phyloP scores from a whole-genome alignment of 176 grass and related monocot species.

The Leersia perrieri region DNA sequence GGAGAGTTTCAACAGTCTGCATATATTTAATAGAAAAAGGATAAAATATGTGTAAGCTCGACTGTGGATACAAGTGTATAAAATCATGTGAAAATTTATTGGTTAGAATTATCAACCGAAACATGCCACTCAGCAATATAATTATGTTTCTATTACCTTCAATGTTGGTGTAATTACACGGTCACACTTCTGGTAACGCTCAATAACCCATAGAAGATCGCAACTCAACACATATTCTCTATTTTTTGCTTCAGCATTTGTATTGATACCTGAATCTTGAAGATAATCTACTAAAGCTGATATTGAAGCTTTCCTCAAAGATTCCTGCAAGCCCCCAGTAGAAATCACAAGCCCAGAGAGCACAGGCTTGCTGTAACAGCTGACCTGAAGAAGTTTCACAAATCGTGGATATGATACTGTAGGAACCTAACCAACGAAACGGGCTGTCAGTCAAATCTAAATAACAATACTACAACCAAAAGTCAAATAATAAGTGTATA shows the following conservation, averaged over 20 bases:
- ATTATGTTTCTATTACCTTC: constrained; percentile 51
- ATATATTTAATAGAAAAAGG: constrained; percentile 24
- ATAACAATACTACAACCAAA: neutral
- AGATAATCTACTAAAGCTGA: constrained; percentile 80
- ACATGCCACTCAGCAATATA: constrained; percentile 5
- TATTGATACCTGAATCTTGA: constrained; percentile 46
- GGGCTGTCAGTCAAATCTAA: neutral
- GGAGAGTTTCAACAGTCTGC: constrained; percentile 92
- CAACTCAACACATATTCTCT: constrained; percentile 60
- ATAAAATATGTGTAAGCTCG: constrained; percentile 19
- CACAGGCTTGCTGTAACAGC: constrained; percentile 71
- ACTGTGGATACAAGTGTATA: constrained; percentile 8
- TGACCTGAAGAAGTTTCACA: constrained; percentile 77
- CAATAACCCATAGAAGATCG: constrained; percentile 83
- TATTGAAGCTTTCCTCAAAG: constrained; percentile 65
- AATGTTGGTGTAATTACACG: constrained; percentile 77
- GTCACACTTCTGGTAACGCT: constrained; percentile 69
- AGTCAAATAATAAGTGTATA: constrained; percentile 7
- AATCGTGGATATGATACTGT: constrained; percentile 77
- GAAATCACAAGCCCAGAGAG: constrained; percentile 93
- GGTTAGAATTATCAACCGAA: constrained; percentile 2
- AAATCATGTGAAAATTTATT: constrained; percentile 12
- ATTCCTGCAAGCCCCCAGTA: constrained; percentile 94
- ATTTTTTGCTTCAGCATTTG: constrained; percentile 47
- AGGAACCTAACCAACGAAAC: constrained; percentile 55